Conservation (phyloP, 2,329 filamentous ascomycete species). For the Neonectria punicea region DNA sequence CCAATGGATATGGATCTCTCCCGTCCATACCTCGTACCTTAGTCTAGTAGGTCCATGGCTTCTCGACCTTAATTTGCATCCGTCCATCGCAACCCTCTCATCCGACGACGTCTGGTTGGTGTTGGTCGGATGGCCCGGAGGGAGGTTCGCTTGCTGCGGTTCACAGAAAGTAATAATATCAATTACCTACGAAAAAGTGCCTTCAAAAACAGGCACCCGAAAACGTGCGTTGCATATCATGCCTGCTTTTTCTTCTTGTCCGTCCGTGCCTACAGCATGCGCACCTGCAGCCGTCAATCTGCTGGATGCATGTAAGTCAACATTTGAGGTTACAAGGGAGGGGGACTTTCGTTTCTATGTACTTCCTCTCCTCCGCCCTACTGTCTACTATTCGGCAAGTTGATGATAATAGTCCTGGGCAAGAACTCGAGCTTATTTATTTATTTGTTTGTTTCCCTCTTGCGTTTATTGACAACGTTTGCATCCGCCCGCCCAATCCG, state of each 20-base stretch:
- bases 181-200: too few relatives aligned
- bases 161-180: background rate
- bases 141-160: constrained; percentile 20
- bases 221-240: background rate
- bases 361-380: too few relatives aligned
- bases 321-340: background rate
- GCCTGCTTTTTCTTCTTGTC: constrained; percentile 13
- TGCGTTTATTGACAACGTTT: too few relatives aligned
- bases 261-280: constrained; percentile 8
- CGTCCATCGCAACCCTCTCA: background rate
- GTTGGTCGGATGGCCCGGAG: background rate
- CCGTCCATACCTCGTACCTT: background rate
- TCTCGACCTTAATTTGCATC: constrained; percentile 2
- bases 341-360: background rate
- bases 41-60: background rate
- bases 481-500: too few relatives aligned
- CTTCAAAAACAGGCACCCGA: too few relatives aligned
- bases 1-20: background rate
- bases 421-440: background rate
- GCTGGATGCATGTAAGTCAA: constrained; percentile 25
- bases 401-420: background rate
- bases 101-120: background rate
- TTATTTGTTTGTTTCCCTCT: too few relatives aligned
- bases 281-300: constrained; percentile 22
- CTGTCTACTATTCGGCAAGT: background rate